Base-by-base conservation (phyloP, 78 protist genomes). In the Cavenderia fasciculata region DNA sequence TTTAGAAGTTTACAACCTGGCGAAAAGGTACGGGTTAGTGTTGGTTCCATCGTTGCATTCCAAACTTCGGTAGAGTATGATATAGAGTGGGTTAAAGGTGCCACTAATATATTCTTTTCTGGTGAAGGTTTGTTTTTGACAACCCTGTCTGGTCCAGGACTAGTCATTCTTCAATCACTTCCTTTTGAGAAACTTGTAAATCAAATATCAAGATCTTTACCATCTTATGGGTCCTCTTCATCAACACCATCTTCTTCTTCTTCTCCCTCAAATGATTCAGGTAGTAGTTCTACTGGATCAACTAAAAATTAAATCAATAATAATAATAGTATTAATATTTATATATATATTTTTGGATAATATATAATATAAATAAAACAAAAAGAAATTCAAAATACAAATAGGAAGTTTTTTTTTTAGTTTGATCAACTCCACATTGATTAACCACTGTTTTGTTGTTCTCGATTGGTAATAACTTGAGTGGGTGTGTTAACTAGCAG, bases 171-270 rank as follows among this genome's bases (percentile, higher is more conserved):
- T 12, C 89, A 79, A 43, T 44, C 63, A 29, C 21, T 79, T 19
- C 77, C 89, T 40, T 79, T 79, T 56, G 89, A 79, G n/a, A 79
- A 59, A 79, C 41, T 79, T 12, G 89, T 79, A n/a, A 29, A 46
- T 7, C 78, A 75, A 14, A 68, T 79, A 7, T 65, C 1, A 2
- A 52, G 19, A 19, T 33, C 5, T 34, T 40, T 46, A 6, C 65
- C 19, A 46, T 4, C 63, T 0, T 61, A 71, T 12, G 2, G 31
- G 2, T 29, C 62, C 14, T 18, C 49, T 2, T 54, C 76, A 8
- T 23, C 61, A 7, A 7, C 59, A 2, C 52, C 85, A n/a, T 74
- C 85, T 43, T 59, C 85, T 11, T 63, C 72, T n/a, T 12, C 72
- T 4, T 5, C 4, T 10, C 8, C 31, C 6, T 29, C 69, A 3